Percentiles rank a stretch among this genome's conserved stretches.
These are phyloP conservation scores for Tolypocladium pustulatum DNA, from an alignment of 2,329 filamentous ascomycete genomes.

Conservation along the genomic window DNA sequence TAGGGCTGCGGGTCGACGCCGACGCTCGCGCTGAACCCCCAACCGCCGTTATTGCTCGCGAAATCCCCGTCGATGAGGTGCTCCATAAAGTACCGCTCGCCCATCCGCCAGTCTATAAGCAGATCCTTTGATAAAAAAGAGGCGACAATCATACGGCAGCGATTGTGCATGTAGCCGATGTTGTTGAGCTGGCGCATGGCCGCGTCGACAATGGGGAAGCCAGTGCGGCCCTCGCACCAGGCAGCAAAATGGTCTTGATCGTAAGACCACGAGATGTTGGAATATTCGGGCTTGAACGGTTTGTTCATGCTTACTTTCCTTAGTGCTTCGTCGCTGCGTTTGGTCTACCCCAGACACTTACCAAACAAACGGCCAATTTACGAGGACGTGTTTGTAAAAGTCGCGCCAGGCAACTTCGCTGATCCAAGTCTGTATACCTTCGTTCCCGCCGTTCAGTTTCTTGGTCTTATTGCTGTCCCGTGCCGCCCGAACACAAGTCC, in stretches of 20 bases:
- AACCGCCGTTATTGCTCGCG: conserved; percentile 61
- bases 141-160: conserved; percentile 73
- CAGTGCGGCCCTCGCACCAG: conserved; percentile 67
- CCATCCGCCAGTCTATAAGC: conserved; percentile 72
- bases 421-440: conserved; percentile 65
- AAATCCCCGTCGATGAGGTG: conserved; percentile 71
- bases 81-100: conserved; percentile 76
- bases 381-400: conserved; percentile 80
- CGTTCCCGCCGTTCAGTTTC: conserved; percentile 54
- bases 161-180: conserved; percentile 74
- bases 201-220: conserved; percentile 76
- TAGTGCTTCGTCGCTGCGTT: background rate
- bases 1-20: conserved; percentile 83
- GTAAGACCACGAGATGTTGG: conserved; percentile 76
- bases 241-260: conserved; percentile 55
- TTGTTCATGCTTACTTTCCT: conserved; percentile 40
- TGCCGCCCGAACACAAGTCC: conserved; percentile 56
- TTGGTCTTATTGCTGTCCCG: conserved; percentile 51
- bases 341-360: conserved; percentile 21
- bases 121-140: conserved; percentile 75
- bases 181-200: conserved; percentile 69
- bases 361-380: conserved; percentile 77
- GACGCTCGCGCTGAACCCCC: conserved; percentile 48
- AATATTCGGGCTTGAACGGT: conserved; percentile 69
- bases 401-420: conserved; percentile 79